These are phyloP conservation scores for Petasospora rhodanensis DNA, from an alignment of 1,139 yeast species.

Conservation along the genomic window DNA sequence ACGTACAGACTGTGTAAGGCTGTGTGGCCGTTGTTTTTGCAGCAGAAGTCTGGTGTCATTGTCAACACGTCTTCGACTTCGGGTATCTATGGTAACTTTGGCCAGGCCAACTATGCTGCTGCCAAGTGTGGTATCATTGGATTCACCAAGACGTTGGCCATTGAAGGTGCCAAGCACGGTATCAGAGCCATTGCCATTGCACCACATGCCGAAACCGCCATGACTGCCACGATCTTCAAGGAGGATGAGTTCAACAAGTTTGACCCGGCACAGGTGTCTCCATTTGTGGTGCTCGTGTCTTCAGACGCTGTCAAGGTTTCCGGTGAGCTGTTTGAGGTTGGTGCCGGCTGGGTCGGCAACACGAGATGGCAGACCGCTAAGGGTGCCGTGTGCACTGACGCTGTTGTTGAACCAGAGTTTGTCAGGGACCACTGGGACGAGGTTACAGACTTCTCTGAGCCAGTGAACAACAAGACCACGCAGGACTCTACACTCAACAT, in stretches of 20 bases:
- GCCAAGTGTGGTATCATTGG: constrained; percentile 91
- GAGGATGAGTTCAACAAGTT: constrained; percentile 75
- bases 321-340: constrained; percentile 68
- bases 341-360: constrained; percentile 94
- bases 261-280: constrained; percentile 89
- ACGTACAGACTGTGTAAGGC: constrained; percentile 80
- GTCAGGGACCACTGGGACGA: constrained; percentile 63
- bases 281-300: constrained; percentile 73
- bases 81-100: constrained; percentile 96
- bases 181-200: constrained; percentile 83
- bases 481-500: constrained; percentile 80
- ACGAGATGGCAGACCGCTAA: constrained; percentile 94
- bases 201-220: constrained; percentile 97
- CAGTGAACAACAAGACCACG: constrained; percentile 48
- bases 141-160: constrained; percentile 77
- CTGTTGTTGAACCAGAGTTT: constrained; percentile 60
- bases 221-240: constrained; percentile 85
- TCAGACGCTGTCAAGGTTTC: constrained; percentile 67
- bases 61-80: constrained; percentile 92
- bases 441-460: constrained; percentile 59
- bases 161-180: constrained; percentile 80
- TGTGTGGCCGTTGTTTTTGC: constrained; percentile 85
- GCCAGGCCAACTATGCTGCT: constrained; percentile 93
- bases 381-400: constrained; percentile 65
- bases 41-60: constrained; percentile 77